These are phyloP conservation scores for Platismatia glauca DNA, from an alignment of 495 filamentous ascomycete genomes.

Conservation along the genomic window DNA sequence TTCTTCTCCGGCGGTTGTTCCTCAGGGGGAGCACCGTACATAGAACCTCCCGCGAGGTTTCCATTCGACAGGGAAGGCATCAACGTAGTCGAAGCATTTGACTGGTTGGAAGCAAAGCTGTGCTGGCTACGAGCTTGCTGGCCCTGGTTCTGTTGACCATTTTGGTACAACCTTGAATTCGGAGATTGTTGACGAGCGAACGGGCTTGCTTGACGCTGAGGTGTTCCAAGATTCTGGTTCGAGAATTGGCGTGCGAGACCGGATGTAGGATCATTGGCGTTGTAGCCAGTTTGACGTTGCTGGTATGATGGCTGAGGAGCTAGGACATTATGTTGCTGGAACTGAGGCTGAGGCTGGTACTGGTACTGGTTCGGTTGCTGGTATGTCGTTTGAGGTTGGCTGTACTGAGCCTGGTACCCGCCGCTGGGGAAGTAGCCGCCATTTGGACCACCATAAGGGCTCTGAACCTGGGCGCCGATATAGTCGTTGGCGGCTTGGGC, in stretches of 20 bases:
- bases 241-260: constrained; percentile 93
- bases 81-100: constrained; percentile 26
- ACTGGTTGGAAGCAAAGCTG: constrained; percentile 37
- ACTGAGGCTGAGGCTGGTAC: constrained; percentile 40
- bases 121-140: constrained; percentile 37
- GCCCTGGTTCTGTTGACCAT: constrained; percentile 59
- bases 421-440: constrained; percentile 51
- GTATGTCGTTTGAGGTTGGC: constrained; percentile 33
- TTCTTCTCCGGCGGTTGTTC: constrained; percentile 58
- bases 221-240: constrained; percentile 82
- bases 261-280: constrained; percentile 54
- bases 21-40: constrained; percentile 32
- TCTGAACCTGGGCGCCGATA: constrained; percentile 36
- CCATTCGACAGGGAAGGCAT: constrained; percentile 58
- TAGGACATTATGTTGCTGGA: constrained; percentile 16
- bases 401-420: constrained; percentile 50
- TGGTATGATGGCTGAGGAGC: constrained; percentile 26
- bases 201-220: constrained; percentile 51
- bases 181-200: constrained; percentile 65
- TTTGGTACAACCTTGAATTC: constrained; percentile 54
- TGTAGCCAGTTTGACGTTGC: constrained; percentile 34
- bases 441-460: constrained; percentile 41
- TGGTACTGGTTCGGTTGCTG: constrained; percentile 59
- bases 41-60: constrained; percentile 27
- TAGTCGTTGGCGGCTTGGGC: constrained; percentile 46